phyloP scores from a whole-genome alignment of 1,284 basidiomycete genomes.

The Sporisorium reilianum region DNA sequence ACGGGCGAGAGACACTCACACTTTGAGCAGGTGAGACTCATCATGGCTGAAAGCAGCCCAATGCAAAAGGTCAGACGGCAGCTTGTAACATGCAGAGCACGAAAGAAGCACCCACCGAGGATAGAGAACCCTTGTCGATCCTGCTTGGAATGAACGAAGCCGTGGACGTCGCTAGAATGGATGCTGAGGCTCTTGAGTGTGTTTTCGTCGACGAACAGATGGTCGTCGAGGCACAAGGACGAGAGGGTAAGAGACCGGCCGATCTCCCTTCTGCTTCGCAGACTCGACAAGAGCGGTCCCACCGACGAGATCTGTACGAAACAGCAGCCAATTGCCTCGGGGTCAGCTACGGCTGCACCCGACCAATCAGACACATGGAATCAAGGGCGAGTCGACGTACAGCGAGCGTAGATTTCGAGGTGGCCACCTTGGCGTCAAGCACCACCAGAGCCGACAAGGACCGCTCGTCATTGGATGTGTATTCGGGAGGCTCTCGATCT shows the following conservation, averaged over 20 bases:
- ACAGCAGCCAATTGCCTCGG: background rate
- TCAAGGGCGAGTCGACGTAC: conserved; percentile 14
- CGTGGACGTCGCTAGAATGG: conserved; percentile 35
- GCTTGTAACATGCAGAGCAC: background rate
- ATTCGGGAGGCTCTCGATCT: background rate
- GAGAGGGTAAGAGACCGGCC: conserved; percentile 22
- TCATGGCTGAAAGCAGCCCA: conserved; percentile 34
- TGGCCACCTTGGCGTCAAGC: conserved; percentile 33
- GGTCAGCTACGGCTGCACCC: background rate
- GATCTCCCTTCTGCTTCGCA: conserved; percentile 22
- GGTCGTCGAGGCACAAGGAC: conserved; percentile 27
- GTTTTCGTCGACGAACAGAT: conserved; percentile 45
- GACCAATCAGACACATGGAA: background rate
- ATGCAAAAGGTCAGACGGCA: background rate
- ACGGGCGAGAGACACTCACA: conserved; percentile 9
- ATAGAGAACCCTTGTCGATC: conserved; percentile 40
- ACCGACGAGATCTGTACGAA: conserved; percentile 22
- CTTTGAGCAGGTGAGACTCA: conserved; percentile 36
- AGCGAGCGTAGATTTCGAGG: conserved; percentile 26
- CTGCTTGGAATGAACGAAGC: conserved; percentile 35
- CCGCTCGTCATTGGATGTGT: conserved; percentile 2
- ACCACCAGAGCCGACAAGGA: conserved; percentile 14
- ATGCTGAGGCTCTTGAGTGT: conserved; percentile 43
- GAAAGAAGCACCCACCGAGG: conserved; percentile 21
- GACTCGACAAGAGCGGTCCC: conserved; percentile 32